These are phyloP conservation scores for Yarrowia keelungensis DNA, from an alignment of 805 yeast species.

Conservation along the genomic window DNA sequence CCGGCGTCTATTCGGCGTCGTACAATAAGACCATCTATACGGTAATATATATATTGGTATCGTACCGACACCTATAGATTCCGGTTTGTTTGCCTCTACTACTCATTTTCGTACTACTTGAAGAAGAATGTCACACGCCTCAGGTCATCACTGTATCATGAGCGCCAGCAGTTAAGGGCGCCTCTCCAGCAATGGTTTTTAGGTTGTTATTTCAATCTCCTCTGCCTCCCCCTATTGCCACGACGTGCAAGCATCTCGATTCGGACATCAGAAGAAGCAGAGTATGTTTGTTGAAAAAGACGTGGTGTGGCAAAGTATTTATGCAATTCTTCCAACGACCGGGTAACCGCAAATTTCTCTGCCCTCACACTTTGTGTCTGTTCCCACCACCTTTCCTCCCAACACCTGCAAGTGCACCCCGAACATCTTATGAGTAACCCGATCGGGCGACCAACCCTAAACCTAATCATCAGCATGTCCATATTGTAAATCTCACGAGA, in stretches of 20 bases:
- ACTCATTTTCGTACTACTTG: not conserved
- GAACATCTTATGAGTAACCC: not conserved
- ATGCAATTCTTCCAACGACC: not conserved
- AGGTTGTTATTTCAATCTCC: slow-evolving; percentile 38
- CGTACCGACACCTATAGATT: not conserved
- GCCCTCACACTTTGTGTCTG: not conserved
- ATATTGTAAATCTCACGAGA: slow-evolving; percentile 10
- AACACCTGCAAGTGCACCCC: not conserved
- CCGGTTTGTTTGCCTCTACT: too few species aligned
- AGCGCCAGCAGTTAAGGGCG: slow-evolving; percentile 39
- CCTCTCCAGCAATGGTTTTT: slow-evolving; percentile 40
- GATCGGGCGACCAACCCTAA: slow-evolving; percentile 6
- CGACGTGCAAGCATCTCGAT: slow-evolving; percentile 38
- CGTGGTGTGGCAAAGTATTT: slow-evolving; percentile 6
- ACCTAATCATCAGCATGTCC: slow-evolving; percentile 18
- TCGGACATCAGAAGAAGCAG: slow-evolving; percentile 37
- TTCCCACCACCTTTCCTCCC: slow-evolving; percentile 9
- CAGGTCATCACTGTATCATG: slow-evolving; percentile 40
- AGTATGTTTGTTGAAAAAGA: not conserved
- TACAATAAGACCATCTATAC: too few species aligned
- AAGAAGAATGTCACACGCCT: slow-evolving; percentile 37
- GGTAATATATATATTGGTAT: too few species aligned
- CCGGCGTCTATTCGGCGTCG: too few species aligned
- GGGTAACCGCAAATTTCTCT: slow-evolving; percentile 30
- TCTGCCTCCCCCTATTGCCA: slow-evolving; percentile 35